phyloP scores from a whole-genome alignment of 805 yeast species.

The Spathaspora hagerdaliae region DNA sequence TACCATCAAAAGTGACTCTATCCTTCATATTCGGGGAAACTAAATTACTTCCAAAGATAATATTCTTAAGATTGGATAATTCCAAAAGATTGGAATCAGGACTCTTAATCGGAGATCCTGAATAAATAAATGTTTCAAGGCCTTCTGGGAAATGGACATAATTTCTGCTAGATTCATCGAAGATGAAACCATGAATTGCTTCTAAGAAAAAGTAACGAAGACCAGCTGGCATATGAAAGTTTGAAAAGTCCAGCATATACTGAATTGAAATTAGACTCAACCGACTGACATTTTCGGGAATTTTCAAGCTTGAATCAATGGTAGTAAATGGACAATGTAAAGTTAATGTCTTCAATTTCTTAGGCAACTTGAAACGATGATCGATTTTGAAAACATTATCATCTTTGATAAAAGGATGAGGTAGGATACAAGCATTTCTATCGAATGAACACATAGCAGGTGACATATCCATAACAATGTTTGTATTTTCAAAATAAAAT shows the following conservation, averaged over 20 bases:
- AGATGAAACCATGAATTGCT: not conserved
- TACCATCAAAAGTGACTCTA: not conserved
- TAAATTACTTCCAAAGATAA: not conserved
- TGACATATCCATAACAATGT: not conserved
- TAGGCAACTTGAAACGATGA: not conserved
- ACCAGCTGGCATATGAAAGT: not conserved
- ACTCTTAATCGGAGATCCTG: not conserved
- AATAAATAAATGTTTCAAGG: not conserved
- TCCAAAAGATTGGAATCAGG: not conserved
- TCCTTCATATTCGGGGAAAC: not conserved
- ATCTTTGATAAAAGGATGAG: not conserved
- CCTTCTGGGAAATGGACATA: not conserved
- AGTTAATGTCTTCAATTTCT: not conserved
- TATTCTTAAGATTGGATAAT: not conserved
- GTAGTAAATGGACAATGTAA: not conserved
- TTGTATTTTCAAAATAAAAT: not conserved
- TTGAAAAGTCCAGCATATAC: not conserved
- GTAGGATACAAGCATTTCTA: not conserved
- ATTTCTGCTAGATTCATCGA: not conserved
- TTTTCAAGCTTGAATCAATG: conserved; percentile 1
- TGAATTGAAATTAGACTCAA: not conserved
- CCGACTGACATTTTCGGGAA: not conserved
- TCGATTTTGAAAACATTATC: not conserved
- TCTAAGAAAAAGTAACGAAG: not conserved
- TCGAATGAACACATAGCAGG: not conserved